These are phyloP conservation scores for Eucalyptus decipiens DNA, from an alignment of 345 rosid genomes.

Conservation along the genomic window DNA sequence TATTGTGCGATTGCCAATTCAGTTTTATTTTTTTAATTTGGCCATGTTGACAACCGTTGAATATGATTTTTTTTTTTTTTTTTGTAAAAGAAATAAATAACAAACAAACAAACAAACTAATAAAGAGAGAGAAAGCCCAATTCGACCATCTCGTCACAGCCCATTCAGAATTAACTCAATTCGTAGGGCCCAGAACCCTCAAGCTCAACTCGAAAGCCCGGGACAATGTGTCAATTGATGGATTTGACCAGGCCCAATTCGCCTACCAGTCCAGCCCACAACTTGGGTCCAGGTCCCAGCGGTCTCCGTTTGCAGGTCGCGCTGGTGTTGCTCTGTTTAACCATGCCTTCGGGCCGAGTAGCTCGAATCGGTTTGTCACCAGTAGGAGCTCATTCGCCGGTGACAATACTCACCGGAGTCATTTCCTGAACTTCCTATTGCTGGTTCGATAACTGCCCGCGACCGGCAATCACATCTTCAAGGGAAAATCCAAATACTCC, in stretches of 20 bases:
- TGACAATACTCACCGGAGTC: not conserved
- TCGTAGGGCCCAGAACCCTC: rapidly evolving
- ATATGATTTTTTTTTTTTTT: too few species aligned
- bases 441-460: not conserved
- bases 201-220: not conserved
- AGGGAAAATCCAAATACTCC: not conserved
- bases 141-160: not conserved
- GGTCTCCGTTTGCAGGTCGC: rapidly evolving
- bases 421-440: not conserved
- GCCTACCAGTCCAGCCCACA: not conserved
- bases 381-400: rapidly evolving
- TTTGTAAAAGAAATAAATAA: too few species aligned
- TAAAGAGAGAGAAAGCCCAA: not conserved
- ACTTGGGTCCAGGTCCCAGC: not conserved
- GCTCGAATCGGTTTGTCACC: not conserved
- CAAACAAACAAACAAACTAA: too few species aligned
- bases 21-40: too few species aligned
- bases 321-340: not conserved
- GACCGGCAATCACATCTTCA: rapidly evolving
- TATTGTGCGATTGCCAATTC: too few species aligned
- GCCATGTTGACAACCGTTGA: too few species aligned
- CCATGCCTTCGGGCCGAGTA: not conserved
- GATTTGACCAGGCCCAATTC: not conserved
- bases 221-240: not conserved
- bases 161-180: not conserved